phyloP scores from a whole-genome alignment of 1,284 basidiomycete genomes.

The Meripilus lineatus region DNA sequence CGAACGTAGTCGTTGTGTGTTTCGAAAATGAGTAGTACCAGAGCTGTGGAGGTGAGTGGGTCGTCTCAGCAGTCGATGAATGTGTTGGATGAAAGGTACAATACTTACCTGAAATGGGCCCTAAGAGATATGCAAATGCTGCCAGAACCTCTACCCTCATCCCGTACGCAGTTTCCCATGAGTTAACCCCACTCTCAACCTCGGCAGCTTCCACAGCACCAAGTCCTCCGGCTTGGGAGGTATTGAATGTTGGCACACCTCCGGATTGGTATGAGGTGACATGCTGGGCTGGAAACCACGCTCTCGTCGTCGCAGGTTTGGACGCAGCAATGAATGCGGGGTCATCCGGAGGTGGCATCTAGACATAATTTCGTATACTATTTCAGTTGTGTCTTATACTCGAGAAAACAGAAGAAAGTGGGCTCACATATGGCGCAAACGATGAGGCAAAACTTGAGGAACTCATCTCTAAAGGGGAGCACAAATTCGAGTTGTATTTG shows the following conservation, averaged over 20 bases:
- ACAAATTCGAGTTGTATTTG: neutral
- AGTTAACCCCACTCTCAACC: constrained; percentile 46
- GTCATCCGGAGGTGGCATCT: constrained; percentile 63
- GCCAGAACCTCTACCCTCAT: constrained; percentile 70
- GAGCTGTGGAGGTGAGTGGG: constrained; percentile 43
- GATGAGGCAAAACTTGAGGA: constrained; percentile 30
- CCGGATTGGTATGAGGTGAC: constrained; percentile 68
- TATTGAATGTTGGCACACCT: constrained; percentile 53
- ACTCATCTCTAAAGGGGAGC: too few species aligned
- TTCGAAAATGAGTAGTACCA: constrained; percentile 68
- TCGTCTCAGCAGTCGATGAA: neutral
- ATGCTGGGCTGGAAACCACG: constrained; percentile 52
- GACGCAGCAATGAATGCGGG: constrained; percentile 27
- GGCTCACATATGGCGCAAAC: constrained; percentile 53
- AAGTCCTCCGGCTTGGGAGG: constrained; percentile 37
- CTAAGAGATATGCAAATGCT: constrained; percentile 64
- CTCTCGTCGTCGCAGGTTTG: constrained; percentile 28
- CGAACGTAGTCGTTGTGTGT: constrained; percentile 79
- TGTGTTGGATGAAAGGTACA: neutral
- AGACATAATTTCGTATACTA: constrained; percentile 2
- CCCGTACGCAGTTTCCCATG: constrained; percentile 71
- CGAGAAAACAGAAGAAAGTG: constrained; percentile 1
- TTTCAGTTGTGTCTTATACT: neutral
- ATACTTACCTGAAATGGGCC: constrained; percentile 67
- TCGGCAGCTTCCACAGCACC: constrained; percentile 40